Conservation (phyloP, 306 rosid genomes). For the Cicer yamashitae region DNA sequence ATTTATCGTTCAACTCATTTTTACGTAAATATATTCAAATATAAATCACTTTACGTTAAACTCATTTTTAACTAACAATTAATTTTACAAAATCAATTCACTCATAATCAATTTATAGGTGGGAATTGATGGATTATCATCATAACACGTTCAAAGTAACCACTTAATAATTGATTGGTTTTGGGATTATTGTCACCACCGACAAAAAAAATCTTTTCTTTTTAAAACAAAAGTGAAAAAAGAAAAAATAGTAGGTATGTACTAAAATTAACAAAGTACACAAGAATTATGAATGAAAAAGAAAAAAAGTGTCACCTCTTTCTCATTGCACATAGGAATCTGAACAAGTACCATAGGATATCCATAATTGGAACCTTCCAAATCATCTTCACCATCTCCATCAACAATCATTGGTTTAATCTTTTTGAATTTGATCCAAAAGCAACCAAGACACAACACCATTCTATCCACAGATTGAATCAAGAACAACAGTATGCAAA, state of each 20-base stretch:
- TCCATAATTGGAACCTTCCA: conserved; percentile 52
- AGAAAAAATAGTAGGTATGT: background rate
- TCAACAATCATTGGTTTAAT: conserved; percentile 59
- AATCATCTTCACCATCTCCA: conserved; percentile 49
- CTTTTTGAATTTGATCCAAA: conserved; percentile 76
- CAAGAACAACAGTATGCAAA: conserved; percentile 66
- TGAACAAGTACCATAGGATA: conserved; percentile 79
- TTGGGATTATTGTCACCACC: conserved; percentile 39
- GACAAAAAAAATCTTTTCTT: background rate
- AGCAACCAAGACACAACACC: conserved; percentile 74
- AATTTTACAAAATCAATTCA: background rate
- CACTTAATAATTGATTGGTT: conserved; percentile 6
- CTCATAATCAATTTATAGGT: background rate
- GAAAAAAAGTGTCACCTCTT: conserved; percentile 60
- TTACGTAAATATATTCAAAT: background rate
- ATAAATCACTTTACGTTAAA: background rate
- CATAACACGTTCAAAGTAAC: background rate
- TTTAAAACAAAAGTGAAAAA: background rate
- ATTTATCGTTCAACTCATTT: background rate
- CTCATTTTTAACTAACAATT: background rate
- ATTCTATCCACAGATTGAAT: conserved; percentile 72
- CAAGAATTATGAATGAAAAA: conserved; percentile 8
- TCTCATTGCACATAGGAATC: conserved; percentile 86
- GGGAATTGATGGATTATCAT: background rate
- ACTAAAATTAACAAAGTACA: conserved; percentile 14